Evolutionary conservation across 2,329 filamentous ascomycete genomes (phyloP).

Genomic region (Keithomyces neogunnii): DNA sequence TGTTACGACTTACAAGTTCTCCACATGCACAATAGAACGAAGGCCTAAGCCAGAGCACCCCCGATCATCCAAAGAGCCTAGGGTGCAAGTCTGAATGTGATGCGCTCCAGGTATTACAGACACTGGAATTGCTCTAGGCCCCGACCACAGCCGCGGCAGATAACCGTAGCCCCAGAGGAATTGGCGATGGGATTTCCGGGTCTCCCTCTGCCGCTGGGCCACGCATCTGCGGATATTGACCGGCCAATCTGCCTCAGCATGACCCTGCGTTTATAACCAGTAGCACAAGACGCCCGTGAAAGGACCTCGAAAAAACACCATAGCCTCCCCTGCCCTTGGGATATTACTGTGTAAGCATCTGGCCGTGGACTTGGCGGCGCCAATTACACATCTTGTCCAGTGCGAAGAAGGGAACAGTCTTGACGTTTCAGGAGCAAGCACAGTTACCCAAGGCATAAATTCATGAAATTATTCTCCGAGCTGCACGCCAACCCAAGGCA

Average conservation of each 20-base stretch:
- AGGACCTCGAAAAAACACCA: not conserved
- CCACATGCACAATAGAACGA: slow-evolving; percentile 15
- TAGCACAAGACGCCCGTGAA: not conserved
- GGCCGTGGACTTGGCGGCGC: slow-evolving; percentile 2
- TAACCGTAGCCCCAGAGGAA: not conserved
- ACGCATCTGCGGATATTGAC: not conserved
- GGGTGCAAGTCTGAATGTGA: not conserved
- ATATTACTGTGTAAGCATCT: slow-evolving; percentile 7
- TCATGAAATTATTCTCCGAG: slow-evolving; percentile 10
- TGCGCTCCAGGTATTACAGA: not conserved
- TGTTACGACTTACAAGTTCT: slow-evolving; percentile 3
- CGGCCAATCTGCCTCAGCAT: not conserved
- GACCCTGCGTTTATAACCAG: not conserved
- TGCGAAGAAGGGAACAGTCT: slow-evolving; percentile 1
- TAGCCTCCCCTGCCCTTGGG: slow-evolving; percentile 7
- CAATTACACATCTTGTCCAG: slow-evolving; percentile 1
- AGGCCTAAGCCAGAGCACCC: slow-evolving; percentile 4
- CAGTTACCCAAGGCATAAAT: slow-evolving; percentile 6
- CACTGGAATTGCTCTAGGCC: not conserved
- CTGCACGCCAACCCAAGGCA: slow-evolving; percentile 1
- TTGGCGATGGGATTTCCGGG: slow-evolving; percentile 1
- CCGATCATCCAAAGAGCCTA: not conserved
- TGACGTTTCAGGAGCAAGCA: not conserved
- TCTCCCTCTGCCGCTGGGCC: not conserved
- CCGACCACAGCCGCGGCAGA: slow-evolving; percentile 6